These are phyloP conservation scores for Aethionema arabicum DNA, from an alignment of 345 rosid genomes.

Conservation along the genomic window DNA sequence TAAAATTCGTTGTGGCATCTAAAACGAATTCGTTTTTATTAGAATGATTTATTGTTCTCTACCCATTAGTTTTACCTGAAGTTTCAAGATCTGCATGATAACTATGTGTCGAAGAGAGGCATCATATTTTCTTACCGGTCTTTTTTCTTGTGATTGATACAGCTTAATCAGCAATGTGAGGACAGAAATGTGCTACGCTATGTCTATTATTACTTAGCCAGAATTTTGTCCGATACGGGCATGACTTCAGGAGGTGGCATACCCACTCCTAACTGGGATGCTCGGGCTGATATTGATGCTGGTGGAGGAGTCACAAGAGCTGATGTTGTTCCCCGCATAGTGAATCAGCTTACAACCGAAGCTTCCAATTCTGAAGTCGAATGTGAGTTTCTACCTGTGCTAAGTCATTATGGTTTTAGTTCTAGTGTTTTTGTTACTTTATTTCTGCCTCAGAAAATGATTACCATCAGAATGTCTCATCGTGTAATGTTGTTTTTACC, in stretches of 20 bases:
- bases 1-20: conserved; percentile 8
- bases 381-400: conserved; percentile 45
- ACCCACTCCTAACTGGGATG: conserved; percentile 99
- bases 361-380: conserved; percentile 74
- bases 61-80: conserved; percentile 7
- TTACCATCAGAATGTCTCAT: conserved; percentile 8
- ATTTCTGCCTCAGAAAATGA: conserved; percentile 12
- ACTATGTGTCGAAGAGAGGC: conserved; percentile 21
- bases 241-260: conserved; percentile 96
- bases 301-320: conserved; percentile 99
- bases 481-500: conserved; percentile 7
- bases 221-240: conserved; percentile 89
- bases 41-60: not conserved
- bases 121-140: not conserved
- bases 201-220: conserved; percentile 98
- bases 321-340: conserved; percentile 91
- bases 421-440: conserved; percentile 17
- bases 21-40: not conserved
- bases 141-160: conserved; percentile 39
- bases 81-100: conserved; percentile 13
- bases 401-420: conserved; percentile 10
- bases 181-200: conserved; percentile 89
- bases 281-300: conserved; percentile 95
- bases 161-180: conserved; percentile 98
- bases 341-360: conserved; percentile 74